These are phyloP conservation scores for Metschnikowia arizonensis DNA, from an alignment of 805 yeast genomes.

Conservation along the genomic window DNA sequence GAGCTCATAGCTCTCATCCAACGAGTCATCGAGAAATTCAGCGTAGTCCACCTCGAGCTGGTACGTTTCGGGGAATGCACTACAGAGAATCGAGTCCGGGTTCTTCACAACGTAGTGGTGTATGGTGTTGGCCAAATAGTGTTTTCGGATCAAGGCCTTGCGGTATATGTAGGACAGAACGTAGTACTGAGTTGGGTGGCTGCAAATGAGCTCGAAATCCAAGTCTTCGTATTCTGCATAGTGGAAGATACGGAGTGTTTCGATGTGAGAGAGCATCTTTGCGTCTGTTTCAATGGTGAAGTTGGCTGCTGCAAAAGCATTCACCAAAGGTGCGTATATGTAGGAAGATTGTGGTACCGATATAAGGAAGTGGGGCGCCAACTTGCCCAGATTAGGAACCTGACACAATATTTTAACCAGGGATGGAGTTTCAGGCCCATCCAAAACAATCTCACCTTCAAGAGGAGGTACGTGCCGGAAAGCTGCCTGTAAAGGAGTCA, in stretches of 20 bases:
- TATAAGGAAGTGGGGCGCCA: constrained; percentile 24
- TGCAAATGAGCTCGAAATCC: constrained; percentile 61
- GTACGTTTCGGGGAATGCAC: constrained; percentile 69
- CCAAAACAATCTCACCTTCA: constrained; percentile 54
- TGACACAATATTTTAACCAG: neutral
- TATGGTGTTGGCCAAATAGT: constrained; percentile 82
- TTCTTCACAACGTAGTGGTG: constrained; percentile 68
- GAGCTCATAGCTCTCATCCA: constrained; percentile 89
- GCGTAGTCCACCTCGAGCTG: constrained; percentile 91
- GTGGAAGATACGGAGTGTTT: constrained; percentile 50
- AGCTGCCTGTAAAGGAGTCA: constrained; percentile 58
- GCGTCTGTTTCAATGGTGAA: constrained; percentile 27
- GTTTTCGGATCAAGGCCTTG: constrained; percentile 87
- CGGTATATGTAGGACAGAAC: constrained; percentile 82
- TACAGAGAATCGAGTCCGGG: constrained; percentile 57
- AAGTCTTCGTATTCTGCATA: constrained; percentile 89
- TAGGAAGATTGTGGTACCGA: constrained; percentile 39
- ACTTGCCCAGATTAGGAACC: neutral
- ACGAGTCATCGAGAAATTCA: constrained; percentile 88
- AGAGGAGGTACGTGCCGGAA: constrained; percentile 53
- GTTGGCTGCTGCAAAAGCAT: constrained; percentile 31
- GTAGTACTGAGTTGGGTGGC: constrained; percentile 46
- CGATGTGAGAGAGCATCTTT: constrained; percentile 17
- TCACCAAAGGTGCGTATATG: constrained; percentile 38
- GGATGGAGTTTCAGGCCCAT: neutral